Evolutionary conservation across 257 asterid genomes (phyloP), one percentile per base, ranked within the genome.

Genomic region (Solanum lignicaule): DNA sequence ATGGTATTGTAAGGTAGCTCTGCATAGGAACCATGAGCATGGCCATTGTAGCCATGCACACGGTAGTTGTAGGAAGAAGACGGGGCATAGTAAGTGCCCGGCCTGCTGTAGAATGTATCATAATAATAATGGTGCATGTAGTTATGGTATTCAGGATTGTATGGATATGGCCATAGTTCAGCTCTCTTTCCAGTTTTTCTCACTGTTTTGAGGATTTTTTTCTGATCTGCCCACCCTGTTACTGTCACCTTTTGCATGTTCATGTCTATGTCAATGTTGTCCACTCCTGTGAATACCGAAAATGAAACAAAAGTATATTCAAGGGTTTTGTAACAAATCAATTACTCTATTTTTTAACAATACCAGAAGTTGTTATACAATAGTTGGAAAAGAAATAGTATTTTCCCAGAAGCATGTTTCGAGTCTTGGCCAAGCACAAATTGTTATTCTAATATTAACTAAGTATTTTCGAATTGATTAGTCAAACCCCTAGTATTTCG

Each of bases 91-190:
- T 86, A 7, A 55, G 74, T 87, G 9, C 89, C 58, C 1, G 91
- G 92, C 73, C 66, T 88, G 41, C 87, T 71, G 48, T 89, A 48
- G 81, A 78, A 89, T 35, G 88, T 88, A 20, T 90, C 90, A 71
- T 92, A 92, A 91, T 94, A 94, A 16, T 94, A 94, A 20, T 86
- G 87, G 87, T 83, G 79, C 87, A 86, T 90, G 79, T 90, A 94
- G 86, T 88, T 91, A 27, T 93, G 93, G 91, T 91, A 91, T 88
- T 93, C 95, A 3, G 94, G 93, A 92, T 92, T 92, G 94, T 94
- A 94, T 3, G 96, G 98, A 66, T 68, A 93, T 36, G 98, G 98
- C 98, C 98, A 96, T 6, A 95, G 90, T 92, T 96, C 98, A 0
- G 93, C 96, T 35, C 11, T 89, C 62, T 93, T 90, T 68, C 98